A percentile compares a stretch with the other conserved stretches of the same genome.
Evolutionary conservation across 768 basidiomycete genomes (phyloP).

Genomic region (Suillus placidus): DNA sequence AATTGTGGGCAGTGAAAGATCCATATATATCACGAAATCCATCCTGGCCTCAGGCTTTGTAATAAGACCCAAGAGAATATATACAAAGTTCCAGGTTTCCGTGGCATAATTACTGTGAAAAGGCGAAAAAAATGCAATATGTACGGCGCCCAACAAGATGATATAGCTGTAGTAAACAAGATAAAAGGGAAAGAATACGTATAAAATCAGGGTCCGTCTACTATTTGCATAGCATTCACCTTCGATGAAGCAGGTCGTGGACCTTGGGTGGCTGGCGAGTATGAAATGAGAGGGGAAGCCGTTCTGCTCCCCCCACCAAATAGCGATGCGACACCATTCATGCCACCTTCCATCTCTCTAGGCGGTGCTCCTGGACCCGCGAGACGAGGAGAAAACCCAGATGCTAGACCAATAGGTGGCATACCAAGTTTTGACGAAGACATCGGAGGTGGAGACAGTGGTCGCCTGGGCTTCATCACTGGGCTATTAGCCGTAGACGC

Average conservation of each 20-base stretch:
- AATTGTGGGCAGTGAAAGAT: not conserved
- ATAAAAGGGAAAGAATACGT: not conserved
- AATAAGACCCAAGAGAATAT: slow-evolving; percentile 5
- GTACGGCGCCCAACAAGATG: not conserved
- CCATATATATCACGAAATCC: slow-evolving; percentile 1
- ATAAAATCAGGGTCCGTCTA: slow-evolving; percentile 2
- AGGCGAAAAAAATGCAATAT: not conserved
- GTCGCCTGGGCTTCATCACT: slow-evolving; percentile 6
- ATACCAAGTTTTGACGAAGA: slow-evolving; percentile 29
- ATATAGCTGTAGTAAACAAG: slow-evolving; percentile 6
- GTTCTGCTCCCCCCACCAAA: slow-evolving; percentile 3
- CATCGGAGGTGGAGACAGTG: slow-evolving; percentile 27
- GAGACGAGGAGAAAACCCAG: slow-evolving; percentile 32
- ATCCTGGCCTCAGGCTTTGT: slow-evolving; percentile 1
- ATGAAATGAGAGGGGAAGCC: slow-evolving; percentile 5
- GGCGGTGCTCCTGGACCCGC: slow-evolving; percentile 34
- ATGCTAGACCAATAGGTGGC: slow-evolving; percentile 15
- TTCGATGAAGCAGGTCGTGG: slow-evolving; percentile 6
- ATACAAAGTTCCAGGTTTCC: slow-evolving; percentile 9
- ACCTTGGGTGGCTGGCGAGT: not conserved
- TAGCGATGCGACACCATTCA: slow-evolving; percentile 4
- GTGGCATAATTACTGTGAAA: slow-evolving; percentile 6
- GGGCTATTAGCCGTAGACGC: slow-evolving; percentile 3
- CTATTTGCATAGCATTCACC: slow-evolving; percentile 8
- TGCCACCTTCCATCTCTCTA: slow-evolving; percentile 3